A percentile compares a stretch with the other conserved stretches of the same genome.
phyloP scores from a whole-genome alignment of 768 basidiomycete genomes.

The Leccinum fibrillosum region DNA sequence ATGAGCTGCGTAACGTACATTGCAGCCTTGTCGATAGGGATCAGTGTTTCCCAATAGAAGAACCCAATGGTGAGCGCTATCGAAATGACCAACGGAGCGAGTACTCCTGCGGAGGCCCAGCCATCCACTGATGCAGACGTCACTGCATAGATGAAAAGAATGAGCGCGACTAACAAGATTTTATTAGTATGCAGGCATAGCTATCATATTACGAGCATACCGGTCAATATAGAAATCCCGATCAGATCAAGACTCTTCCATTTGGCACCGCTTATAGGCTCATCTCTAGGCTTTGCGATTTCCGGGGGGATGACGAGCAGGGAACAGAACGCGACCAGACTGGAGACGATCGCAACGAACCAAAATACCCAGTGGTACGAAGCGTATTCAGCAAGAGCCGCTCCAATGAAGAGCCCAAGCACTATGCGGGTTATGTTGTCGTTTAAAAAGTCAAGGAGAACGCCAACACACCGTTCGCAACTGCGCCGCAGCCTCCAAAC shows the following conservation, averaged over 20 bases:
- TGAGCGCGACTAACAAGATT: constrained; percentile 28
- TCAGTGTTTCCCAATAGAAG: constrained; percentile 47
- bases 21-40: constrained; percentile 41
- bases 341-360: constrained; percentile 39
- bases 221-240: constrained; percentile 38
- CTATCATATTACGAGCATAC: constrained; percentile 14
- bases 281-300: not conserved
- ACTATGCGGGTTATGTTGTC: constrained; percentile 25
- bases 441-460: not conserved
- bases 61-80: constrained; percentile 39
- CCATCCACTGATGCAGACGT: constrained; percentile 47
- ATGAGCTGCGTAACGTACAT: constrained; percentile 31
- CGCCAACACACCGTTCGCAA: constrained; percentile 38
- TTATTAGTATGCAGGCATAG: not conserved
- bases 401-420: constrained; percentile 41
- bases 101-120: constrained; percentile 46
- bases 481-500: constrained; percentile 44
- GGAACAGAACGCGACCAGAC: constrained; percentile 30
- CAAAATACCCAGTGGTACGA: constrained; percentile 54
- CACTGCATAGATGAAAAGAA: constrained; percentile 41
- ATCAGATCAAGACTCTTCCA: constrained; percentile 36
- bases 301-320: constrained; percentile 34
- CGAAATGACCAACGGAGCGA: constrained; percentile 46
- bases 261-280: constrained; percentile 8
- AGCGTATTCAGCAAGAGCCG: constrained; percentile 36